Conservation (phyloP, 1,139 yeast species). For the Taphrina flavorubra region DNA sequence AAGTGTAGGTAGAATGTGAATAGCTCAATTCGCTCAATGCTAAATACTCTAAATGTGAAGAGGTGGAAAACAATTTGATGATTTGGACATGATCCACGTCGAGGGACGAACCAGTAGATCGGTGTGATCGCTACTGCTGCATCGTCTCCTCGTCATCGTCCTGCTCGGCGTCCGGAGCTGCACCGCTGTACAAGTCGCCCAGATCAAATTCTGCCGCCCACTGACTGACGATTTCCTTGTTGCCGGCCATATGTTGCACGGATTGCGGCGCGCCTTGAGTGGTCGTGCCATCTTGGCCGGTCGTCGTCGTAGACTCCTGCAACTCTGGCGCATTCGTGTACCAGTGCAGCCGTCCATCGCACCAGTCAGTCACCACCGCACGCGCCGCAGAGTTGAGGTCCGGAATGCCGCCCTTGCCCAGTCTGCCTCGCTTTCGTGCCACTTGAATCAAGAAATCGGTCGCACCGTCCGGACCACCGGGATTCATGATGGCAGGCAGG, state of each 20-base stretch:
- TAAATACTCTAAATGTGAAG: too few species aligned
- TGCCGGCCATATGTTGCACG: slow-evolving; percentile 59
- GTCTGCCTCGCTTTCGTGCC: slow-evolving; percentile 89
- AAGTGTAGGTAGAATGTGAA: too few species aligned
- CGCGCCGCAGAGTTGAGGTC: slow-evolving; percentile 84
- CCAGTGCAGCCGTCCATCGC: slow-evolving; percentile 91
- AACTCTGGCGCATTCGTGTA: slow-evolving; percentile 63
- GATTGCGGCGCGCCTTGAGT: slow-evolving; percentile 50
- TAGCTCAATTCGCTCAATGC: too few species aligned
- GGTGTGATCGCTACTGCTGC: slow-evolving; percentile 14
- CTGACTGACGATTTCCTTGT: slow-evolving; percentile 78
- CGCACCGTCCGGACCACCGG: slow-evolving; percentile 48
- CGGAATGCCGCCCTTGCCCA: slow-evolving; percentile 92
- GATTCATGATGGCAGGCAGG: slow-evolving; percentile 76
- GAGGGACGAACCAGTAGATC: too few species aligned
- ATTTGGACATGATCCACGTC: too few species aligned
- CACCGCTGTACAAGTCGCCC: slow-evolving; percentile 62
- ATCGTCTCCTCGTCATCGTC: slow-evolving; percentile 16
- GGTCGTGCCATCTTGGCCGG: slow-evolving; percentile 47
- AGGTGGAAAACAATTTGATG: too few species aligned
- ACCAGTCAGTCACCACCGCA: slow-evolving; percentile 89
- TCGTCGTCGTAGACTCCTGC: slow-evolving; percentile 69
- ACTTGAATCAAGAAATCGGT: slow-evolving; percentile 89
- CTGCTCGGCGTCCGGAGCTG: slow-evolving; percentile 3
- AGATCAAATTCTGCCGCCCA: slow-evolving; percentile 96